Base-by-base conservation (phyloP, 257 asterid species). In the Scutellaria barbata region DNA sequence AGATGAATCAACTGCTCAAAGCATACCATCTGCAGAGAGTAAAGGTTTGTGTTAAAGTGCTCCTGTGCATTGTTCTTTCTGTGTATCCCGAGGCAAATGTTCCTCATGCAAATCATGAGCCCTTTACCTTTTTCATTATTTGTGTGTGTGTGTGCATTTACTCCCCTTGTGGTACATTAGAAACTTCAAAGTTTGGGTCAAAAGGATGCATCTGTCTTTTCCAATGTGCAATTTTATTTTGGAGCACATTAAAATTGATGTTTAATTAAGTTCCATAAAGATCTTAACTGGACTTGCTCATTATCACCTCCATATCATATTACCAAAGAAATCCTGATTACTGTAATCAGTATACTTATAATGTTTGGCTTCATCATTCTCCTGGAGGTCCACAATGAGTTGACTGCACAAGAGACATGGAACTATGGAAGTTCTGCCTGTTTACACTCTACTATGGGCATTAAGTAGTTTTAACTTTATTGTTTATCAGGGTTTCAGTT, bases 21-120 rank as follows among this genome's bases (percentile, higher is more conserved):
- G 52, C 42, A 88, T 91, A 72, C 98, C 98, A 71, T 92, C 99
- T 74, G 99, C 97, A 8, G 99, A 91, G 95, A 91, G 95, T 73
- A 91, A 87, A 91, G 98, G 98, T 90, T 35, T 73, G 76, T 63
- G 41, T 68, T 47, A n/a, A 41, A 50, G 16, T 35, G 46, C 63
- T 40, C 58, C 25, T 57, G 65, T 56, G 16, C 47, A 11, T 50
- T 18, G 11, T 66, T 12, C 41, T 55, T 76, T 40, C n/a, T 17
- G 40, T 8, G 53, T 73, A n/a, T 65, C 54, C 71, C 17, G 47
- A 63, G 10, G 39, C 74, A 12, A 46, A 8, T 57, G 11, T 42
- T 57, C 69, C 37, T 48, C 35, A 55, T 9, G 7, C 69, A 75
- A 61, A 40, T 45, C 42, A 60, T 7, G 35, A 51, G 43, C 14